phyloP scores from a whole-genome alignment of 2,329 filamentous ascomycete genomes.

The Amauroascus niger region DNA sequence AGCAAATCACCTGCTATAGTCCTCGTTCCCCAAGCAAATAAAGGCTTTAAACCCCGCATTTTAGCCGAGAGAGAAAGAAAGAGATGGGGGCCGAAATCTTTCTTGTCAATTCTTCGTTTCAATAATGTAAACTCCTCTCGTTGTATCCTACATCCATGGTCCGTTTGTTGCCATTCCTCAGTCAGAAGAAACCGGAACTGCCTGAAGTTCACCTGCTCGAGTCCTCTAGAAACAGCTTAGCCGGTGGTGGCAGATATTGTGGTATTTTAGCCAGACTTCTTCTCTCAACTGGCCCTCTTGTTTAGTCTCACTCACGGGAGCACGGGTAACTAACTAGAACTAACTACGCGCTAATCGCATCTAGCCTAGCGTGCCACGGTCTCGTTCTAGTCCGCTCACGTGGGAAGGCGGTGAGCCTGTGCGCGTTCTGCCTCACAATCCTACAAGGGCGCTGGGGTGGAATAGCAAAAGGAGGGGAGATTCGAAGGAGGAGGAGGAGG shows the following conservation, averaged over 20 bases:
- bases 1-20: too few relatives aligned
- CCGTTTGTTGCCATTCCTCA: neutral
- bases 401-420: neutral
- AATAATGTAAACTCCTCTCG: neutral
- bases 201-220: neutral
- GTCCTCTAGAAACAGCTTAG: too few relatives aligned
- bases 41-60: slow-evolving; percentile 13
- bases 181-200: neutral
- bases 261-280: too few relatives aligned
- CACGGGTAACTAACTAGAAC: neutral
- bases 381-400: neutral
- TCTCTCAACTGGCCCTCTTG: too few relatives aligned
- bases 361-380: neutral
- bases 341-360: neutral
- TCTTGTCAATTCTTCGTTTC: too few relatives aligned
- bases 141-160: too few relatives aligned
- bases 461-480: too few relatives aligned
- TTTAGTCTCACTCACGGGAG: neutral
- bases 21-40: too few relatives aligned
- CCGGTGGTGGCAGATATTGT: too few relatives aligned
- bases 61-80: slow-evolving; percentile 12
- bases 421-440: too few relatives aligned
- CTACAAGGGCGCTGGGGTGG: too few relatives aligned
- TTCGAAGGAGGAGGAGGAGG: too few relatives aligned
- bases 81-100: slow-evolving; percentile 1